Evolutionary conservation across 2,329 filamentous ascomycete species (phyloP), one percentile per base, ranked within the genome.

Genomic region (Fusarium pseudocircinatum): DNA sequence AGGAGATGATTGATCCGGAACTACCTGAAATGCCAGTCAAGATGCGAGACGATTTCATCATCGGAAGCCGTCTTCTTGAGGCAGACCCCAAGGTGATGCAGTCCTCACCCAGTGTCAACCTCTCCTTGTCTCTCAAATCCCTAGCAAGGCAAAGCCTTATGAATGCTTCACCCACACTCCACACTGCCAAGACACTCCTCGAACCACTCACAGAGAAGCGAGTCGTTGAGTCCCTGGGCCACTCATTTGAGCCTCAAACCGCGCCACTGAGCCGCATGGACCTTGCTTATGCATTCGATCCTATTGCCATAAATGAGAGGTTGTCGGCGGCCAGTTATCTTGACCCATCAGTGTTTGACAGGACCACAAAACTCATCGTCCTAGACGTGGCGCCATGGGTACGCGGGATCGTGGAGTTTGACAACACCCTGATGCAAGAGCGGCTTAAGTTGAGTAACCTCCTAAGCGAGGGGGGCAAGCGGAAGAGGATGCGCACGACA

Each of bases 321-420:
- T 77, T 80, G 4, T 69, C 78, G 61, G 53, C 73, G 24, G 76
- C 76, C 22, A 73, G 78, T 13, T 85, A 85, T 47, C 85, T 94
- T 3, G 89, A 90, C 39, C 87, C 92, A 0, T 95, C 94, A 0
- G 90, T 92, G 1, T 94, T 97, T 73, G 94, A 97, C 76, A 90
- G 93, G 47, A 90, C 90, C 0, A 84, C 93, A 76, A 80, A 82
- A 1, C 85, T 91, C 26, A 89, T 97, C 37, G 87, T 89, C 0
- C 84, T 92, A 18, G 96, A 99, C 72, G 85, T 98, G 4, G 95
- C 95, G 1, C 96, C 97, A 0, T 98, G 94, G 80, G 89, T 98
- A n/a, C 93, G 97, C 16, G 87, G 88, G 42, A 98, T 99, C 67
- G 91, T 96, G 4, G 87, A 91, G 1, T 93, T 92, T 78, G 96